phyloP scores from a whole-genome alignment of 163 green algal species.

The Scenedesmus sp. region DNA sequence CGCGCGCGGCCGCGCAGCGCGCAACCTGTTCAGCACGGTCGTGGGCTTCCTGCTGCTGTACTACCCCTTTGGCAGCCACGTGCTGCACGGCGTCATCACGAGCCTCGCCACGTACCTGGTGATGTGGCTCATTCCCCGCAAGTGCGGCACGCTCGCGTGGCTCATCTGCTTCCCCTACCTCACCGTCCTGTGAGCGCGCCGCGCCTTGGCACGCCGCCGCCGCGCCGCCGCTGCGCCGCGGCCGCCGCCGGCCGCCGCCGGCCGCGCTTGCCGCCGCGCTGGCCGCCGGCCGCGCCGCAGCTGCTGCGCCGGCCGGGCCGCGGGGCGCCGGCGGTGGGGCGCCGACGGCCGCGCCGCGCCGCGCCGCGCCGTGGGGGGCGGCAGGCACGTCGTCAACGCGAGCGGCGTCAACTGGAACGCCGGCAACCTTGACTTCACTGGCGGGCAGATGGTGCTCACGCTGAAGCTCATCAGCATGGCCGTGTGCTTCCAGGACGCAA shows the following conservation, averaged over 20 bases:
- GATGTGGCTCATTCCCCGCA: constrained; percentile 64
- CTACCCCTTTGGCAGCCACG: constrained; percentile 85
- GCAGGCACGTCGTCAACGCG: constrained; percentile 78
- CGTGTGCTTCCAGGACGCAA: constrained; percentile 75
- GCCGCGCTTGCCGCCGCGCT: too few relatives aligned
- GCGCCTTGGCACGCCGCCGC: too few relatives aligned
- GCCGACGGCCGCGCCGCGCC: too few relatives aligned
- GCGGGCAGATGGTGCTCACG: constrained; percentile 84
- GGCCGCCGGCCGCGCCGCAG: too few relatives aligned
- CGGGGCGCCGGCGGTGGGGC: too few relatives aligned
- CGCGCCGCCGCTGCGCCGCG: too few relatives aligned
- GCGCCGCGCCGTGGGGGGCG: not conserved
- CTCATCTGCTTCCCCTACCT: constrained; percentile 76
- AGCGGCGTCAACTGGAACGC: constrained; percentile 79
- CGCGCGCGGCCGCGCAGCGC: constrained; percentile 50
- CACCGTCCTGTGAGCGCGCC: constrained; percentile 64
- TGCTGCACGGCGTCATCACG: constrained; percentile 57
- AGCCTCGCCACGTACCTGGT: constrained; percentile 69
- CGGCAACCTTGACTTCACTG: constrained; percentile 83
- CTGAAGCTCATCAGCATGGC: constrained; percentile 87
- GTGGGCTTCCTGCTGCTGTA: constrained; percentile 85
- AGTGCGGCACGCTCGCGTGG: constrained; percentile 71
- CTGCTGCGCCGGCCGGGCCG: too few relatives aligned
- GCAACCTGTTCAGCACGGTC: constrained; percentile 78
- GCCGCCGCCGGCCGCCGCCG: too few relatives aligned